Evolutionary conservation across 192 early-diverging fungal genomes (phyloP).

Genomic region (Mortierella hygrophila): DNA sequence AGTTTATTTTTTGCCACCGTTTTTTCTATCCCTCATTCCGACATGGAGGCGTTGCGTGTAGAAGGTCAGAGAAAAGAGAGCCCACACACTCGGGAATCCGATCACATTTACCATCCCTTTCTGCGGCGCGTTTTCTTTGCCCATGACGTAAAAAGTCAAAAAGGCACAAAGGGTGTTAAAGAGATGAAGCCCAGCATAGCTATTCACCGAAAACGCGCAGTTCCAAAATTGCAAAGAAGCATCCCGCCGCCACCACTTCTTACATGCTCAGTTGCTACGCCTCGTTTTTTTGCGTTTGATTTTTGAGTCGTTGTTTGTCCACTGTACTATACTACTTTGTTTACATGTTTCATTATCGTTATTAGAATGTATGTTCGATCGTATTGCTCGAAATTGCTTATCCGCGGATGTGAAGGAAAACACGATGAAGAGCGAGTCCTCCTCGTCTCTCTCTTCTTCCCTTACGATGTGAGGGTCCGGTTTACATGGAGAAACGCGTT

Average conservation of each 20-base stretch:
- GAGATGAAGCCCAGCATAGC: not conserved
- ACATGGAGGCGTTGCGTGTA: not conserved
- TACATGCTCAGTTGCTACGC: not conserved
- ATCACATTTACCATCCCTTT: not conserved
- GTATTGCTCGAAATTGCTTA: not conserved
- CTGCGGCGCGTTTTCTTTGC: not conserved
- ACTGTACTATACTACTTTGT: not conserved
- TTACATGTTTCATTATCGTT: not conserved
- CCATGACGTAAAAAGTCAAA: not conserved
- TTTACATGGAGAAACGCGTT: not conserved
- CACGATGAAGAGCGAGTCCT: not conserved
- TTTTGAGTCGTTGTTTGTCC: not conserved
- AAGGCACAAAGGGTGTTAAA: not conserved
- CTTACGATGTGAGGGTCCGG: too few species aligned
- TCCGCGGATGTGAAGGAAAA: not conserved
- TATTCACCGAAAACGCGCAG: not conserved
- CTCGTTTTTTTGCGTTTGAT: not conserved
- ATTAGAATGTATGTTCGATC: not conserved
- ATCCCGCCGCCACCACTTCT: not conserved
- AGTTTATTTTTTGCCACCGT: not conserved
- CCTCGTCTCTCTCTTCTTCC: too few species aligned
- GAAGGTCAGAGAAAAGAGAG: not conserved
- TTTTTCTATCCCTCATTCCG: not conserved
- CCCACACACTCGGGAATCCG: not conserved
- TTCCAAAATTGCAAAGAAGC: not conserved